Base-by-base conservation (phyloP, 495 filamentous ascomycete genomes). In the Bathelium albidoporum region DNA sequence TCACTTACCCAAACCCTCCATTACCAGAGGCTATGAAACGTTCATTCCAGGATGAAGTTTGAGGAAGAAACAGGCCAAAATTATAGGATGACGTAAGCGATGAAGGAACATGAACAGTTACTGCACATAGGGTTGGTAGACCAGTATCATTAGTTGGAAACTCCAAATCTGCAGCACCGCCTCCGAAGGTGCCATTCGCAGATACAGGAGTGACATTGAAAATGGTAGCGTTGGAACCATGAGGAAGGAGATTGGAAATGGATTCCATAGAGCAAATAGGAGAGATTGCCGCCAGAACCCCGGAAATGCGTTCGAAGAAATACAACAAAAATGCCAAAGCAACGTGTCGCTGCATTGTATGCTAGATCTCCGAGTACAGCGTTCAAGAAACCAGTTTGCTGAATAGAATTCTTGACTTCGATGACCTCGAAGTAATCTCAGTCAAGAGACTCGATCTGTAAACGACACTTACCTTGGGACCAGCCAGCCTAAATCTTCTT, bases 31-130 rank as follows among this genome's bases (percentile, higher is more conserved):
- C 68, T 20, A 82, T 73, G 64, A 81, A 78, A 4, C 79, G 71
- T 10, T 66, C 65, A 62, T 83, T 83, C 82, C 82, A 84, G 11
- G 70, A 59, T 7, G 49, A 1, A 29, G 24, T 16, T 0, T 75
- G 66, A 0, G 81, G 83, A 18, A 84, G 66, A 66, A 82, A 80
- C 3, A 84, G 63, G 0, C 80, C 81, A 45, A 82, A 76, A 34
- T 78, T 75, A 63, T 77, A 82, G 1, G 65, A 69, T 10, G 77
- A 79, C 22, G 65, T 69, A 2, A 69, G 22, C 7, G 79, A 81
- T 1, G 76, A 79, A 0, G 67, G 67, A 10, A 82, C 79, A 18
- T 76, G 74, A 39, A 83, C 67, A 1, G 74, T 75, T 12, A 81
- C 74, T 7, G 78, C 80, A 63, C 81, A 84, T 10, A 79, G 62